phyloP scores from a whole-genome alignment of 768 basidiomycete species.

The Steccherinum ochraceum region DNA sequence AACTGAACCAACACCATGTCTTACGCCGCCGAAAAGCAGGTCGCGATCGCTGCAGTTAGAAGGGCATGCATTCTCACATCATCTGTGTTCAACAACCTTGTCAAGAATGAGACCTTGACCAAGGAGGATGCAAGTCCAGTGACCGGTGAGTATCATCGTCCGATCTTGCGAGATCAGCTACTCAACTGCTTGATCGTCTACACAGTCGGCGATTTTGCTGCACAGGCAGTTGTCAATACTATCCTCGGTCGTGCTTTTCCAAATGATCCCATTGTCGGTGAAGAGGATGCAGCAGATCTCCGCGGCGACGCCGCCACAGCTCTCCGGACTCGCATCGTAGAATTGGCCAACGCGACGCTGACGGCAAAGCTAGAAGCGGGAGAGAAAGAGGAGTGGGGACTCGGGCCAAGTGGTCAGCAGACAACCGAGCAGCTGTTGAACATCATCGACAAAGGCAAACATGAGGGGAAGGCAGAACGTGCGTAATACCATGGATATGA shows the following conservation, averaged over 20 bases:
- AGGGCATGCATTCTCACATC: constrained; percentile 81
- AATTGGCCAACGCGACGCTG: constrained; percentile 79
- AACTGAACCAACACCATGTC: no score
- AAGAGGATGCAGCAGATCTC: constrained; percentile 86
- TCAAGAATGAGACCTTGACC: constrained; percentile 78
- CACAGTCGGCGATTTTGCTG: constrained; percentile 87
- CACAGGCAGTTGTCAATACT: constrained; percentile 85
- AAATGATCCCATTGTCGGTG: constrained; percentile 83
- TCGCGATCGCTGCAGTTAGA: constrained; percentile 83
- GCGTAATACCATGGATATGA: constrained; percentile 24
- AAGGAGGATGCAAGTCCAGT: constrained; percentile 84
- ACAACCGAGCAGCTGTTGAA: constrained; percentile 61
- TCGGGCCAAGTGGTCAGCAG: constrained; percentile 53
- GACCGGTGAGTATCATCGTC: constrained; percentile 31
- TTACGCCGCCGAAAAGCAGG: constrained; percentile 64
- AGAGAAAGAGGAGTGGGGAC: constrained; percentile 64
- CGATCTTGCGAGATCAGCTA: not conserved
- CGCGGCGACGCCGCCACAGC: constrained; percentile 37
- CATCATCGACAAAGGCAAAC: constrained; percentile 80
- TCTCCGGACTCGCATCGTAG: constrained; percentile 62
- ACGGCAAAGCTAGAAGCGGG: constrained; percentile 44
- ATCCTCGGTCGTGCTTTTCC: constrained; percentile 79
- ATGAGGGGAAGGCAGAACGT: constrained; percentile 65
- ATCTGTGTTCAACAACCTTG: constrained; percentile 79
- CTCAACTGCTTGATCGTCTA: not conserved